Percentiles rank a stretch among this genome's conserved stretches.
Conservation (phyloP, 108 stramenopile genomes). For the Thalassiosira profunda region DNA sequence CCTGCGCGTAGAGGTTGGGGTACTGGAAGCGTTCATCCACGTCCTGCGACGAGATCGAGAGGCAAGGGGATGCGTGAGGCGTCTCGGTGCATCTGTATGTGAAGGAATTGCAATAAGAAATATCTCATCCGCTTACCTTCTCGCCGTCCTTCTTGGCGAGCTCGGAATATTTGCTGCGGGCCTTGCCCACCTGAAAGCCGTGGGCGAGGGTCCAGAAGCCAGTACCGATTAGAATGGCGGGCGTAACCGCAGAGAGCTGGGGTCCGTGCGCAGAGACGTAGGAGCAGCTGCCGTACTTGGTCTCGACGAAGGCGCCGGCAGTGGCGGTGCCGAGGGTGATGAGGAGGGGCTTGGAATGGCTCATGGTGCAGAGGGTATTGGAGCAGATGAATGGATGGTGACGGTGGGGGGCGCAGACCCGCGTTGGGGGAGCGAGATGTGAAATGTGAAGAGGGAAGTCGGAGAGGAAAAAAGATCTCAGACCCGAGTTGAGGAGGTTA, state of each 20-base stretch:
- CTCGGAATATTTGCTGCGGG: slow-evolving; percentile 55
- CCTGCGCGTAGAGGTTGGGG: slow-evolving; percentile 62
- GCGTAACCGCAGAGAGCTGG: slow-evolving; percentile 40
- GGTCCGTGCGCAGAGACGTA: neutral
- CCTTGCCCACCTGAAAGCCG: slow-evolving; percentile 57
- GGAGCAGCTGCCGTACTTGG: slow-evolving; percentile 1
- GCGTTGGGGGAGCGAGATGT: no score
- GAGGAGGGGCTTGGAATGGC: neutral
- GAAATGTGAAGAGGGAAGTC: no score
- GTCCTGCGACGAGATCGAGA: no score
- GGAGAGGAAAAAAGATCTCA: no score
- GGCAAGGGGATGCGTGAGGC: no score
- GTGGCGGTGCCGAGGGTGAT: slow-evolving; percentile 2
- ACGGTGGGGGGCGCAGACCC: no score
- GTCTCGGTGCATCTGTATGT: no score
- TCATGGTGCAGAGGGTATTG: neutral
- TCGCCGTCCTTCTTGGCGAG: slow-evolving; percentile 70
- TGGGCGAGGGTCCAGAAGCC: slow-evolving; percentile 54
- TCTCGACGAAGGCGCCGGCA: slow-evolving; percentile 21
- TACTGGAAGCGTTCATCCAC: neutral
- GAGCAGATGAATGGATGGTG: no score
- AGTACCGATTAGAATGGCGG: slow-evolving; percentile 49
- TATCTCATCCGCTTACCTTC: no score
- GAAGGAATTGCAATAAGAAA: no score
- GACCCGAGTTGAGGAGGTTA: no score